Conservation (phyloP, 495 filamentous ascomycete species). For the Viridothelium virens region DNA sequence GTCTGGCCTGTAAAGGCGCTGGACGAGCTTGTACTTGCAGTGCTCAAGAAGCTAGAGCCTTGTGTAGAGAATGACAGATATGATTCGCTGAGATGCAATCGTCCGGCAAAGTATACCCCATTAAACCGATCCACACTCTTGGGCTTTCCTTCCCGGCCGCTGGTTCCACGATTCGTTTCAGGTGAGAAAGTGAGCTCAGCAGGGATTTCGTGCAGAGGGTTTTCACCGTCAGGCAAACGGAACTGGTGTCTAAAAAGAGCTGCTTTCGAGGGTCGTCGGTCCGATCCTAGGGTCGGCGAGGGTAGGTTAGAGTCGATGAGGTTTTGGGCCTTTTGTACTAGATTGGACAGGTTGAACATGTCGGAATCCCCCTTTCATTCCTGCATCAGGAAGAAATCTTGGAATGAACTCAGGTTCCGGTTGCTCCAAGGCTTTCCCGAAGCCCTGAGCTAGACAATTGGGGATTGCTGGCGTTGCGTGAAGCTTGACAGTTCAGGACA, state of each 20-base stretch:
- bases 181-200: slow-evolving; percentile 75
- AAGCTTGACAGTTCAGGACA: slow-evolving; percentile 2
- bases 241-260: slow-evolving; percentile 93
- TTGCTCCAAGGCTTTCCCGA: background rate
- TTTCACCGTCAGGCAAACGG: slow-evolving; percentile 84
- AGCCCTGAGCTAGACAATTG: background rate
- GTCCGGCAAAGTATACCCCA: slow-evolving; percentile 84
- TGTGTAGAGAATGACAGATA: slow-evolving; percentile 96
- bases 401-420: background rate
- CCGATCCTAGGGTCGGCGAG: slow-evolving; percentile 42
- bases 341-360: slow-evolving; percentile 75
- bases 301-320: slow-evolving; percentile 75
- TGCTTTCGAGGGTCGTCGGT: slow-evolving; percentile 79
- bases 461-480: background rate
- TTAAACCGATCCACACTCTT: slow-evolving; percentile 52
- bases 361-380: slow-evolving; percentile 15
- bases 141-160: slow-evolving; percentile 45
- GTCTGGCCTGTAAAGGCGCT: slow-evolving; percentile 80
- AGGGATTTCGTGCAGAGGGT: slow-evolving; percentile 87
- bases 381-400: background rate
- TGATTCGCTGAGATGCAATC: slow-evolving; percentile 85
- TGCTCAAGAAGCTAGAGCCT: slow-evolving; percentile 73
- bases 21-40: slow-evolving; percentile 65
- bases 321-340: slow-evolving; percentile 92
- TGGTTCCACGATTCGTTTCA: slow-evolving; percentile 25